A percentile compares a stretch with the other conserved stretches of the same genome.
Conservation (phyloP, 1,284 basidiomycete species). For the Austroboletus novae-zelandiae region DNA sequence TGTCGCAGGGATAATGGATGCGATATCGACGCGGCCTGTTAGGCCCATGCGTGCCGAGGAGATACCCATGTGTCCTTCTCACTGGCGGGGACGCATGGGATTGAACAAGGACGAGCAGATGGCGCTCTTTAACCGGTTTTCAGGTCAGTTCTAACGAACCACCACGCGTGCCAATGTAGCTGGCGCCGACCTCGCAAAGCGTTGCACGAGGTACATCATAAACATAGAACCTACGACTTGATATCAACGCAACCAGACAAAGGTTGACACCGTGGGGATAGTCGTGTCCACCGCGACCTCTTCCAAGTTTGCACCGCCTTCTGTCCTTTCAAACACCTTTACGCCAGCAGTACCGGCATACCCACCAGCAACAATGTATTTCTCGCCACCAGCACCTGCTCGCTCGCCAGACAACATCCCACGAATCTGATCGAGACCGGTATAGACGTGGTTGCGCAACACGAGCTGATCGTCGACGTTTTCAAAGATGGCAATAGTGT, state of each 20-base stretch:
- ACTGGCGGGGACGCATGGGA: conserved; percentile 80
- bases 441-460: conserved; percentile 54
- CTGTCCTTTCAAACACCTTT: conserved; percentile 50
- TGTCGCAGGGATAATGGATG: conserved; percentile 53
- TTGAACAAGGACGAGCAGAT: conserved; percentile 62
- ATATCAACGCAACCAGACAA: conserved; percentile 37
- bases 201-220: too few relatives aligned
- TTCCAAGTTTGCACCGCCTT: conserved; percentile 51
- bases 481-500: conserved; percentile 62
- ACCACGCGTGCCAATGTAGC: too few relatives aligned
- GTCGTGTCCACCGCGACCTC: conserved; percentile 52
- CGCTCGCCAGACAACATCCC: conserved; percentile 58
- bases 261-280: conserved; percentile 50
- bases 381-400: conserved; percentile 42
- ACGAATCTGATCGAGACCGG: conserved; percentile 61
- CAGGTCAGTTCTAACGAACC: background rate
- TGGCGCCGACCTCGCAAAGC: too few relatives aligned
- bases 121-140: conserved; percentile 30
- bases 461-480: conserved; percentile 41
- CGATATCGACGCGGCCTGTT: conserved; percentile 38
- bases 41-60: conserved; percentile 32
- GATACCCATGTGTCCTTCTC: conserved; percentile 39
- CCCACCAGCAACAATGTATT: conserved; percentile 57
- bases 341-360: conserved; percentile 52
- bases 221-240: background rate